A percentile compares a stretch with the other conserved stretches of the same genome.
phyloP scores from a whole-genome alignment of 805 yeast genomes.

The Kockiozyma suomiensis region DNA sequence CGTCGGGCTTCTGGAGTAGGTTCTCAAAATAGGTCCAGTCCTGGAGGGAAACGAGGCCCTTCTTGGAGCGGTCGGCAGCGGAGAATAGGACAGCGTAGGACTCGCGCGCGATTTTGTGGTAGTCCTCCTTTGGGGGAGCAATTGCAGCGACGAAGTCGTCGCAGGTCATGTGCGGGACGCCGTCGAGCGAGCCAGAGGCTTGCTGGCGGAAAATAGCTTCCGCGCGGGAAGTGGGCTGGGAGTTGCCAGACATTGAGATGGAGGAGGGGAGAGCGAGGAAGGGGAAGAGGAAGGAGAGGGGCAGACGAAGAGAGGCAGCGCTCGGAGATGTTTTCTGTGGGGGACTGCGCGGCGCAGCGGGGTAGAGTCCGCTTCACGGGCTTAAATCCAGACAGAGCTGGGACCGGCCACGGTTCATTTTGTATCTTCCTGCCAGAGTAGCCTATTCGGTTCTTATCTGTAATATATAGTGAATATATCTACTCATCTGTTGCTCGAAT shows the following conservation, averaged over 20 bases:
- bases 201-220: constrained; percentile 18
- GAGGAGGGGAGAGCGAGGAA: not conserved
- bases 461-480: too few relatives aligned
- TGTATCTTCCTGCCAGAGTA: too few relatives aligned
- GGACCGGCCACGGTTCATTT: too few relatives aligned
- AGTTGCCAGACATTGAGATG: not conserved
- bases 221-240: constrained; percentile 9
- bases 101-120: constrained; percentile 56
- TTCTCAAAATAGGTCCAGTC: constrained; percentile 79
- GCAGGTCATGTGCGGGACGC: constrained; percentile 43
- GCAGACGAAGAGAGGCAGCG: not conserved
- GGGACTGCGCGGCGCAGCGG: constrained; percentile 12
- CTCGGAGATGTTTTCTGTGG: not conserved
- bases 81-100: constrained; percentile 74
- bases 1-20: constrained; percentile 56
- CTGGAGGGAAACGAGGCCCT: constrained; percentile 65
- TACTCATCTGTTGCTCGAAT: too few relatives aligned
- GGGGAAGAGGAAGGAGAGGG: constrained; percentile 1
- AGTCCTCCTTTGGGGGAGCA: constrained; percentile 50
- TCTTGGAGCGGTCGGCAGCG: constrained; percentile 71
- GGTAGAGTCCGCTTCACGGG: not conserved
- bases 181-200: constrained; percentile 26
- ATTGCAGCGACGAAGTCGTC: constrained; percentile 50
- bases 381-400: too few relatives aligned
- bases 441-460: too few relatives aligned